Evolutionary conservation across 441 rosid genomes (phyloP), one percentile per base, ranked within the genome.

Genomic region (Cnidoscolus chayamansa): DNA sequence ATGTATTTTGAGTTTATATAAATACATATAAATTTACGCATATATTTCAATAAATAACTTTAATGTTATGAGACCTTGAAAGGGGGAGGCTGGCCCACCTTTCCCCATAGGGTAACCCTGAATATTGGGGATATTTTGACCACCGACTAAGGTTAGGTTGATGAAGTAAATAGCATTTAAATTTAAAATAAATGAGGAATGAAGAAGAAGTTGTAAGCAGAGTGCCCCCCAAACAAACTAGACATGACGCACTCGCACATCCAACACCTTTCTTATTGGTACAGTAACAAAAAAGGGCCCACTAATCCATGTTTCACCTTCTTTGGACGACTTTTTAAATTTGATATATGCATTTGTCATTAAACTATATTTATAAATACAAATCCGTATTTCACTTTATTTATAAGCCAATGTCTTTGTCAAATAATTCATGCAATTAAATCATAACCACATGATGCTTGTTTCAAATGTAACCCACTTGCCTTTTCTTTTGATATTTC

Each of bases 361-460:
- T 25, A 25, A 25, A 25, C 25, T 25, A 25, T 25, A 25, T 25
- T 25, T 25, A 25, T 25, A 25, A 25, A 25, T 25, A 25, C 25
- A 25, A 25, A 25, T 25, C 25, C 25, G 25, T 25, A 25, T 67
- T 63, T 54, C 0, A 3, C 31, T 43, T 32, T 20, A 7, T 12
- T 8, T 31, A 56, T 65, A 48, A 59, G 71, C 40, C 51, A 12
- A 35, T 13, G 73, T 61, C 70, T 66, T 47, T 51, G 30, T 70
- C 70, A 31, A 62, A 74, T 68, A 71, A 74, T 67, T 63, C 65
- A 80, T 61, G 72, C 62, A 58, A 13, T 15, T 32, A 17, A 57
- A 67, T 63, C 61, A 74, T 53, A 63, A 47, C 69, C 74, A 77
- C 65, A 77, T 67, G 11, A 80, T 70, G 57, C 3, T 58, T 45